phyloP scores from a whole-genome alignment of 2,329 filamentous ascomycete genomes.

The Amauroascus verrucosus region DNA sequence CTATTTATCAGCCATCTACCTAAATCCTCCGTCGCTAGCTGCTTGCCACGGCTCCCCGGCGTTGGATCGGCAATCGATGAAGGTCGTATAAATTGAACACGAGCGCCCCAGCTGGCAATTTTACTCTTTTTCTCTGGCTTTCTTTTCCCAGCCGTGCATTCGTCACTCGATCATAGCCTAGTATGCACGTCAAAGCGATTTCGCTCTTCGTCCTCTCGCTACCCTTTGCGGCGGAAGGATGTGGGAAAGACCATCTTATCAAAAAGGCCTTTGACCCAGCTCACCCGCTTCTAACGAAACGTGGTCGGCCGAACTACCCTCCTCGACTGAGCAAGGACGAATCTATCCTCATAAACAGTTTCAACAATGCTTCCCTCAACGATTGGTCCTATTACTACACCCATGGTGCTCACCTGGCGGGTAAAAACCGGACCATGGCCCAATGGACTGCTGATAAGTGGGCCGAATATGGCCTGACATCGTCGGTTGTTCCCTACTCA shows the following conservation, averaged over 20 bases:
- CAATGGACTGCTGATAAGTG: slow-evolving; percentile 27
- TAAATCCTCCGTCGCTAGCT: not conserved
- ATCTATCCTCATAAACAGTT: slow-evolving; percentile 22
- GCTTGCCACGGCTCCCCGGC: not conserved
- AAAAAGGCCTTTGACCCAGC: slow-evolving; percentile 11
- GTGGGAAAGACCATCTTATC: slow-evolving; percentile 9
- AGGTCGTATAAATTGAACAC: slow-evolving; percentile 1
- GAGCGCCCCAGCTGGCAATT: not conserved
- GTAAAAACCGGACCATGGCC: slow-evolving; percentile 23
- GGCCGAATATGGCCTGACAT: slow-evolving; percentile 21
- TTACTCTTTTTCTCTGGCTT: not conserved
- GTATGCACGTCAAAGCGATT: slow-evolving; percentile 12
- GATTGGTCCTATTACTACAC: slow-evolving; percentile 26
- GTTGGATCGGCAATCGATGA: not conserved
- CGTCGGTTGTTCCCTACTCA: slow-evolving; percentile 21
- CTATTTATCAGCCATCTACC: not conserved
- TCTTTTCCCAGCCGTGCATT: not conserved
- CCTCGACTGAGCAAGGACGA: slow-evolving; percentile 23
- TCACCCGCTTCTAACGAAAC: slow-evolving; percentile 16
- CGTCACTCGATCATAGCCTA: slow-evolving; percentile 1
- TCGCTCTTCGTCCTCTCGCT: slow-evolving; percentile 14
- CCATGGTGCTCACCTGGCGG: slow-evolving; percentile 25
- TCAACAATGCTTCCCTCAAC: slow-evolving; percentile 22
- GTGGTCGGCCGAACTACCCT: slow-evolving; percentile 17
- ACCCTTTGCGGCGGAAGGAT: slow-evolving; percentile 15